Conservation (phyloP, 192 early-diverging fungal species). For the Allomyces arbusculus region DNA sequence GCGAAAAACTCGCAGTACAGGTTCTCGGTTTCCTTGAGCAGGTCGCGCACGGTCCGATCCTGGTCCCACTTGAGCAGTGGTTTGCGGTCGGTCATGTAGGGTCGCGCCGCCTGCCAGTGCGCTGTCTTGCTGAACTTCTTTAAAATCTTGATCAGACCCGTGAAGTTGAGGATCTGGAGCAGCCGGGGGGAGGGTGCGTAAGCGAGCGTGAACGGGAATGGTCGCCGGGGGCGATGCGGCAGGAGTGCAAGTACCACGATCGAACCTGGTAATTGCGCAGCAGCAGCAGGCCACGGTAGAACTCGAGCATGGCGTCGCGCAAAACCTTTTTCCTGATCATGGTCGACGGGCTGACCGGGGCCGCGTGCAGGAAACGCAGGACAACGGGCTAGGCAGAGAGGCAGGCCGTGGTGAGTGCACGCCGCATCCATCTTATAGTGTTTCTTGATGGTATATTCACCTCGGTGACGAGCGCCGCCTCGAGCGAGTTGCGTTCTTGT, state of each 20-base stretch:
- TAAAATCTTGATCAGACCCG: background rate
- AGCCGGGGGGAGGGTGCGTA: too few relatives aligned
- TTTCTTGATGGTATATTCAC: too few relatives aligned
- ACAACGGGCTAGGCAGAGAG: too few relatives aligned
- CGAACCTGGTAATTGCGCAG: background rate
- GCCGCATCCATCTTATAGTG: too few relatives aligned
- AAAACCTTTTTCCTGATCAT: background rate
- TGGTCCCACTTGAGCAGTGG: background rate
- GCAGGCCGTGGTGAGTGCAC: too few relatives aligned
- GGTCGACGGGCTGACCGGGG: too few relatives aligned
- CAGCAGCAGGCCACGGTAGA: background rate
- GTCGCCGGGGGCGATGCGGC: too few relatives aligned
- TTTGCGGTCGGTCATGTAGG: background rate
- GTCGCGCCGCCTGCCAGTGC: background rate
- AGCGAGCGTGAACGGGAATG: too few relatives aligned
- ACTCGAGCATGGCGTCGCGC: background rate
- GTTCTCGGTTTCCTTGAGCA: background rate
- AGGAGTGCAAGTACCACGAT: too few relatives aligned
- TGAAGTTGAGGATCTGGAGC: background rate
- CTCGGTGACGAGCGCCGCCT: too few relatives aligned
- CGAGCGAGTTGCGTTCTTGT: too few relatives aligned
- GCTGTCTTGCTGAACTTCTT: background rate
- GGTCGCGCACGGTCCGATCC: background rate
- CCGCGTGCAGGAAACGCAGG: too few relatives aligned
- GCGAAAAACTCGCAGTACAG: background rate